These are phyloP conservation scores for Mycogone perniciosa DNA, from an alignment of 2,329 filamentous ascomycete genomes.

Conservation along the genomic window DNA sequence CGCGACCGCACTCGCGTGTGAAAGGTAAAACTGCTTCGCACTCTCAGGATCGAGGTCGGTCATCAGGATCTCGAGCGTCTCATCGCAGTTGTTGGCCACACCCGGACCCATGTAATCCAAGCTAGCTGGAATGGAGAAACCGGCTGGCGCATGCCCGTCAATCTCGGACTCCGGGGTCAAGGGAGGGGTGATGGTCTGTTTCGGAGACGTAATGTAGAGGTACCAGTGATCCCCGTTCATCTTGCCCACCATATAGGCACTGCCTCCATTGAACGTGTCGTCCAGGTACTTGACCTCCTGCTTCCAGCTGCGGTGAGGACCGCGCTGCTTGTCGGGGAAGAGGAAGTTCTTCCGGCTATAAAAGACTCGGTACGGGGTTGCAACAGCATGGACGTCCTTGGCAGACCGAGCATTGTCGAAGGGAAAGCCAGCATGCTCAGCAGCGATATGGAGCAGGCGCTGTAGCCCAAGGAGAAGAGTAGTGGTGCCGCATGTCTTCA, in stretches of 20 bases:
- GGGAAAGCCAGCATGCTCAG: slow-evolving; percentile 81
- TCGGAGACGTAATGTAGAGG: slow-evolving; percentile 88
- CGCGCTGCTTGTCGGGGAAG: slow-evolving; percentile 88
- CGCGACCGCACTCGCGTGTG: slow-evolving; percentile 80
- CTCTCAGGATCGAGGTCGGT: slow-evolving; percentile 63
- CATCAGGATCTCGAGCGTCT: slow-evolving; percentile 71
- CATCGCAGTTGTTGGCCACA: slow-evolving; percentile 55
- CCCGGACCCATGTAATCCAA: slow-evolving; percentile 32
- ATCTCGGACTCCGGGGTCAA: slow-evolving; percentile 59
- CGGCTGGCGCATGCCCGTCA: slow-evolving; percentile 29
- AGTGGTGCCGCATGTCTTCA: slow-evolving; percentile 97
- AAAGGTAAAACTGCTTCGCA: slow-evolving; percentile 64
- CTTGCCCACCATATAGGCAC: slow-evolving; percentile 98
- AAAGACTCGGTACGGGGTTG: slow-evolving; percentile 91
- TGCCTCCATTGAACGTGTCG: slow-evolving; percentile 83
- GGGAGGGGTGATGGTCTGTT: slow-evolving; percentile 72
- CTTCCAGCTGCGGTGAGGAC: slow-evolving; percentile 95
- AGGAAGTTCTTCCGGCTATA: slow-evolving; percentile 99
- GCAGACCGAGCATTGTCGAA: slow-evolving; percentile 63
- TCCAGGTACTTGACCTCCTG: slow-evolving; percentile 92
- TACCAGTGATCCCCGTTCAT: slow-evolving; percentile 99
- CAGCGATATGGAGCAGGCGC: slow-evolving; percentile 87
- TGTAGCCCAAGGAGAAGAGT: slow-evolving; percentile 85
- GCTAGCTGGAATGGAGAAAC: slow-evolving; percentile 49
- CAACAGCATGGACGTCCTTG: slow-evolving; percentile 64